These are phyloP conservation scores for Phyllosticta paracitricarpa DNA, from an alignment of 2,329 filamentous ascomycete species.

Conservation along the genomic window DNA sequence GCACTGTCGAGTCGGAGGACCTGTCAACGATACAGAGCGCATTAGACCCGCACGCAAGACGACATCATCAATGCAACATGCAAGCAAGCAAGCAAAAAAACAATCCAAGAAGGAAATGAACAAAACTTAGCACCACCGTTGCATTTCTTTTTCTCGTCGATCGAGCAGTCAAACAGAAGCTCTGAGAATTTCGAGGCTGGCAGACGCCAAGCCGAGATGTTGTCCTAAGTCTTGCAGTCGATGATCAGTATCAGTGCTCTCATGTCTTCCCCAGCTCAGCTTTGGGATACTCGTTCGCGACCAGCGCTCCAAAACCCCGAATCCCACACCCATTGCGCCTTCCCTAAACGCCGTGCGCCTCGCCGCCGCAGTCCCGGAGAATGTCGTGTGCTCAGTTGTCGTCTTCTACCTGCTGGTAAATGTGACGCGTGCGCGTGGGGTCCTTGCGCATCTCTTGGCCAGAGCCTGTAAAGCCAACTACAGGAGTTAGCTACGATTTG, in stretches of 20 bases:
- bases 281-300: not conserved
- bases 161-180: not conserved
- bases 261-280: not conserved
- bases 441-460: conserved; percentile 96
- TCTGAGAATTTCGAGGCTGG: not conserved
- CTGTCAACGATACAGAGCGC: not conserved
- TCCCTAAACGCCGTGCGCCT: not conserved
- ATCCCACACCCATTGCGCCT: not conserved
- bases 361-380: not conserved
- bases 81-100: too few relatives aligned
- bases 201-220: not conserved
- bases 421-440: conserved; percentile 47
- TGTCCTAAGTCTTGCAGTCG: not conserved
- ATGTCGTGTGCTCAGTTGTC: not conserved
- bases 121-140: not conserved
- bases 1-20: not conserved
- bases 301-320: not conserved
- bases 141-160: not conserved
- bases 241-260: not conserved
- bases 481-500: conserved; percentile 17
- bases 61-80: not conserved
- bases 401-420: conserved; percentile 6
- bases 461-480: conserved; percentile 93
- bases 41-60: not conserved
- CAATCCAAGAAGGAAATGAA: not conserved